phyloP scores from a whole-genome alignment of 495 filamentous ascomycete species.

The Poronia punctata region DNA sequence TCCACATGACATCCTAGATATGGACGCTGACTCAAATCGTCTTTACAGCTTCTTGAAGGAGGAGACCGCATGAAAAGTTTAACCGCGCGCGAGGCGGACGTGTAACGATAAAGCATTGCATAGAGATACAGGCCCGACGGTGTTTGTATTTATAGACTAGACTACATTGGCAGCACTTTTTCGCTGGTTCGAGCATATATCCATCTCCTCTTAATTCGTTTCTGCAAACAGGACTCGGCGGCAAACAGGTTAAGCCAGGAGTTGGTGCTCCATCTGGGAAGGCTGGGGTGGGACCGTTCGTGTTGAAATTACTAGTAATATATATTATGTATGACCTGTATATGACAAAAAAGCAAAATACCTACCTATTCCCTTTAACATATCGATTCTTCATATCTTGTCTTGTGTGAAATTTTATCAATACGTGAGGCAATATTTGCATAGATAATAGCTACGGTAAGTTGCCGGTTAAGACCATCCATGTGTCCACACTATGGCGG shows the following conservation, averaged over 20 bases:
- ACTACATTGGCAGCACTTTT: constrained; percentile 17
- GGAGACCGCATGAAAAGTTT: constrained; percentile 49
- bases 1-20: background rate
- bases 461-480: no score
- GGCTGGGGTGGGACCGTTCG: constrained; percentile 20
- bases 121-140: constrained; percentile 29
- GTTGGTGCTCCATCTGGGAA: constrained; percentile 13
- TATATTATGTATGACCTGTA: constrained; percentile 12
- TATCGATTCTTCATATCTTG: no score
- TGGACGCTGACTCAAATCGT: background rate
- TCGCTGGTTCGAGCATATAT: constrained; percentile 21
- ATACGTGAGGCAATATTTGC: no score
- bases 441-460: no score
- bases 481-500: no score
- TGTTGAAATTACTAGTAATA: constrained; percentile 17
- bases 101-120: constrained; percentile 30
- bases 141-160: constrained; percentile 31
- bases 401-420: no score
- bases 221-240: constrained; percentile 10
- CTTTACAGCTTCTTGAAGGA: constrained; percentile 57
- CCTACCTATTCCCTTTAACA: no score
- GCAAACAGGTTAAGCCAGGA: constrained; percentile 15
- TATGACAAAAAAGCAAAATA: constrained; percentile 6
- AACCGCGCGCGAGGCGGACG: constrained; percentile 20
- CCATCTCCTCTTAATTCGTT: constrained; percentile 26